These are phyloP conservation scores for Phytophthora ohioensis DNA, from an alignment of 352 stramenopile species.

Conservation along the genomic window DNA sequence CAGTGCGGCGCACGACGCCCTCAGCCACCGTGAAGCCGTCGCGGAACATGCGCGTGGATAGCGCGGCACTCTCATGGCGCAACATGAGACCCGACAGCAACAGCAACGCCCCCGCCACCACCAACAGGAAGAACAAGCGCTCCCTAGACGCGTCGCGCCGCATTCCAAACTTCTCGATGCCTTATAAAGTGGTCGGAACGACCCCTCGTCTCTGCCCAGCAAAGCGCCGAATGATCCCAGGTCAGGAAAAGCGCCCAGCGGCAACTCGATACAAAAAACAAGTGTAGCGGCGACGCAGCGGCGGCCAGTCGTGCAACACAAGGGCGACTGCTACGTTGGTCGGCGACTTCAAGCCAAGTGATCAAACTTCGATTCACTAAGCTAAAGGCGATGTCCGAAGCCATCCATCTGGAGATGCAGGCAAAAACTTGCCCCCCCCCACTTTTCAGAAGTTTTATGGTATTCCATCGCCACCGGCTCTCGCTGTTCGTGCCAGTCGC, in stretches of 20 bases:
- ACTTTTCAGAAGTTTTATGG: not conserved
- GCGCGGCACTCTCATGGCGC: slow-evolving; percentile 49
- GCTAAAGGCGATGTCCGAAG: slow-evolving; percentile 21
- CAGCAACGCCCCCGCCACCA: slow-evolving; percentile 60
- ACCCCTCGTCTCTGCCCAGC: slow-evolving; percentile 12
- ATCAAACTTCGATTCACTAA: not conserved
- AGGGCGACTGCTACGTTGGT: slow-evolving; percentile 9
- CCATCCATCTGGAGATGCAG: slow-evolving; percentile 4
- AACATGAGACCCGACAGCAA: slow-evolving; percentile 72
- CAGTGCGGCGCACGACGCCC: slow-evolving; percentile 47
- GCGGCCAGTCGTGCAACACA: not conserved
- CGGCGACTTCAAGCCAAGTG: not conserved
- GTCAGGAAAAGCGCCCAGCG: not conserved
- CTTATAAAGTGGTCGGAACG: slow-evolving; percentile 28
- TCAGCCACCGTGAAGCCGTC: slow-evolving; percentile 81
- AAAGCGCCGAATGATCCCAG: not conserved
- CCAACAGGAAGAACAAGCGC: slow-evolving; percentile 63
- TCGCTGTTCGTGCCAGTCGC: not conserved
- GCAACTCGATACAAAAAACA: slow-evolving; percentile 7
- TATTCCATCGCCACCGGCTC: not conserved
- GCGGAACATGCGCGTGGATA: slow-evolving; percentile 60
- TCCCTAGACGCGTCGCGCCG: slow-evolving; percentile 50
- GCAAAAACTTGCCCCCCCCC: too few species aligned
- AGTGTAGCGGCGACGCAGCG: not conserved
- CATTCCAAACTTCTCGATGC: slow-evolving; percentile 22